phyloP scores from a whole-genome alignment of 2,329 filamentous ascomycete species.

The Cercospora sojina region DNA sequence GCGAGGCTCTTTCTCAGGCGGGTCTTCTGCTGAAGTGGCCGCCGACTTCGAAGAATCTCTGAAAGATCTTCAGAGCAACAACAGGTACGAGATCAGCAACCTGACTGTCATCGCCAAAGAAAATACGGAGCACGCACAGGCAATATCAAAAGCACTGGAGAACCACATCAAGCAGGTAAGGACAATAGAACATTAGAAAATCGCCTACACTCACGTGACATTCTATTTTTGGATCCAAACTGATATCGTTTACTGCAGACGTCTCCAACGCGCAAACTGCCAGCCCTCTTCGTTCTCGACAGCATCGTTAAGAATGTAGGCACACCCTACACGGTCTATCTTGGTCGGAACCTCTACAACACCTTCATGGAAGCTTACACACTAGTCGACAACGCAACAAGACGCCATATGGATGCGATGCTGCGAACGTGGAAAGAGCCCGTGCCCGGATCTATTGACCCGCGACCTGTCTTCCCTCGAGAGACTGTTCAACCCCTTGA shows the following conservation, averaged over 20 bases:
- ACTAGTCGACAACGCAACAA: slow-evolving; percentile 76
- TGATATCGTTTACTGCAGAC: slow-evolving; percentile 60
- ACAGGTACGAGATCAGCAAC: slow-evolving; percentile 94
- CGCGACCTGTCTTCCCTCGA: slow-evolving; percentile 84
- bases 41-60: slow-evolving; percentile 92
- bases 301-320: slow-evolving; percentile 99
- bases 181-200: neutral
- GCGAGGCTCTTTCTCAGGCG: slow-evolving; percentile 42
- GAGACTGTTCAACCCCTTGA: slow-evolving; percentile 90
- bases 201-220: slow-evolving; percentile 24
- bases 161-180: slow-evolving; percentile 94
- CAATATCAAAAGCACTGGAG: slow-evolving; percentile 85
- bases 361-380: slow-evolving; percentile 98
- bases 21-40: slow-evolving; percentile 76
- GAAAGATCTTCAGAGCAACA: slow-evolving; percentile 86
- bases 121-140: slow-evolving; percentile 91
- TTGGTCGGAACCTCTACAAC: slow-evolving; percentile 84
- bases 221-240: slow-evolving; percentile 28
- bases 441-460: slow-evolving; percentile 87
- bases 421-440: slow-evolving; percentile 97
- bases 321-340: slow-evolving; percentile 93
- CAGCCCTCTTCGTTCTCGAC: slow-evolving; percentile 95
- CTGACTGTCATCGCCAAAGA: slow-evolving; percentile 96
- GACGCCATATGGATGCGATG: slow-evolving; percentile 94
- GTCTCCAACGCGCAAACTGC: slow-evolving; percentile 82